Conservation (phyloP, 2,329 filamentous ascomycete species). For the Aspergillus latus region DNA sequence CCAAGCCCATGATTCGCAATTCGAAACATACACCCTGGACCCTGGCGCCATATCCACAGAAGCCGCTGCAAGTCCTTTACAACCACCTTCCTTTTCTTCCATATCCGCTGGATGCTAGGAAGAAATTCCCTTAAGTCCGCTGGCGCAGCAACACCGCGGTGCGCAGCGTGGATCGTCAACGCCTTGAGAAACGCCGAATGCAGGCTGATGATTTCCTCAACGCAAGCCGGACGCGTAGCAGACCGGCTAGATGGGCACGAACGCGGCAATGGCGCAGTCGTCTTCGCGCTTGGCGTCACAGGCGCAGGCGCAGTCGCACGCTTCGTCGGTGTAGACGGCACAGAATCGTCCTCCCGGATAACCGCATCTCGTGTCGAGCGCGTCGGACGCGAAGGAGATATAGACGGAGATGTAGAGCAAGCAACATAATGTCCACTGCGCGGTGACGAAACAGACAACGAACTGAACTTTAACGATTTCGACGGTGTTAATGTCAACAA, state of each 20-base stretch:
- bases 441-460: constrained; percentile 34
- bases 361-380: background rate
- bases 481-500: constrained; percentile 33
- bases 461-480: constrained; percentile 27
- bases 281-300: background rate
- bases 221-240: constrained; percentile 26
- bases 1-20: constrained; percentile 44
- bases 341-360: background rate
- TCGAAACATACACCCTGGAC: constrained; percentile 32
- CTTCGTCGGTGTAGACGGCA: constrained; percentile 30
- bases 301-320: constrained; percentile 6
- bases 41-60: constrained; percentile 60
- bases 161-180: constrained; percentile 66
- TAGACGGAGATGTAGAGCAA: constrained; percentile 5
- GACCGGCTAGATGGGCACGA: background rate
- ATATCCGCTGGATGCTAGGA: constrained; percentile 64
- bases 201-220: constrained; percentile 59
- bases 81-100: constrained; percentile 69
- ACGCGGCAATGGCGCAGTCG: background rate
- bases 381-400: constrained; percentile 12
- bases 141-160: constrained; percentile 63
- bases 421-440: constrained; percentile 29
- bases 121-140: constrained; percentile 63
- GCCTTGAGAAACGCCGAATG: constrained; percentile 68
- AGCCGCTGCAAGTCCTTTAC: constrained; percentile 66